A percentile compares a stretch with the other conserved stretches of the same genome.
These are phyloP conservation scores for Tolypocladium guangdongense DNA, from an alignment of 2,329 filamentous ascomycete species.

Conservation along the genomic window DNA sequence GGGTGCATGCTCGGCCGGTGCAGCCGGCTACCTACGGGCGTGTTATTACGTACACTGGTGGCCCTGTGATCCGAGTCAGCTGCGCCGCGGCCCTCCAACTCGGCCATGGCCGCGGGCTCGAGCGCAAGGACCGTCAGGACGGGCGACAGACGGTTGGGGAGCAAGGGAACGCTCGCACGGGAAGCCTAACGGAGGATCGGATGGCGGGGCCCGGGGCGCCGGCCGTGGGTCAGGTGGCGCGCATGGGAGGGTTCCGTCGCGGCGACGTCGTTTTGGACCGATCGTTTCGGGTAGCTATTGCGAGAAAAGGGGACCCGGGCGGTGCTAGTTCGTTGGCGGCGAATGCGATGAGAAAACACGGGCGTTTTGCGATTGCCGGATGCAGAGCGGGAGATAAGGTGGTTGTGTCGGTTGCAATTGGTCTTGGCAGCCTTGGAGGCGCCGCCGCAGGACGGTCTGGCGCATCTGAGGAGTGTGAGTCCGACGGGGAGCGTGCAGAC, in stretches of 20 bases:
- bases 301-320: neutral
- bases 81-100: slow-evolving; percentile 1
- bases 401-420: neutral
- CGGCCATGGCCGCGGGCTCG: neutral
- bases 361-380: neutral
- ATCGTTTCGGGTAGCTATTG: slow-evolving; percentile 1
- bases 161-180: neutral
- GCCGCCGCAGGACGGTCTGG: too few relatives aligned
- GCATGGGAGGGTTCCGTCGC: neutral
- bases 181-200: neutral
- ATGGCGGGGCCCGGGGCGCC: neutral
- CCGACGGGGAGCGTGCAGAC: too few relatives aligned
- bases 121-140: neutral
- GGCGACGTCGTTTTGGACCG: neutral
- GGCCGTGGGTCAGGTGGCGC: neutral
- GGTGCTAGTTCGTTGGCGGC: neutral
- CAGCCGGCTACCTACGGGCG: slow-evolving; percentile 3
- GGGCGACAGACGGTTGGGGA: neutral
- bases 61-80: slow-evolving; percentile 7
- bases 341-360: neutral
- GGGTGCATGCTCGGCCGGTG: too few relatives aligned
- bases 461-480: too few relatives aligned
- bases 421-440: too few relatives aligned
- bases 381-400: too few relatives aligned
- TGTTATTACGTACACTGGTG: slow-evolving; percentile 5